Evolutionary conservation across 768 basidiomycete genomes (phyloP), one percentile per base, ranked within the genome.

Genomic region (Erythrobasidium yunnanense): DNA sequence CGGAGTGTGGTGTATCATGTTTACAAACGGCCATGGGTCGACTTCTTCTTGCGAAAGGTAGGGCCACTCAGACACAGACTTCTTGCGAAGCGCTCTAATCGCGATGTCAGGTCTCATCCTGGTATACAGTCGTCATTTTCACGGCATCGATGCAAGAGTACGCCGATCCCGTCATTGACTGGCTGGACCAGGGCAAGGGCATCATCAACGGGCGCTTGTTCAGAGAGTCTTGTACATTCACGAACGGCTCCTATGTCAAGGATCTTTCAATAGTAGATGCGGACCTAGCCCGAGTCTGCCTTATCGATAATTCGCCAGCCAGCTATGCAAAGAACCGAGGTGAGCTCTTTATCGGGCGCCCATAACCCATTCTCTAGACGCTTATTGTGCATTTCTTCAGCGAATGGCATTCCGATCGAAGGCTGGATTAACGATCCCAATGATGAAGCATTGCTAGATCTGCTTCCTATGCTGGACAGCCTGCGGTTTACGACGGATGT

Each of bases 81-180:
- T 1, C 2, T 3, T 13, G 6, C 2, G 6, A n/a, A n/a, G 11
- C 38, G n/a, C 11, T n/a, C 11, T 11, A 42, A 42, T 42, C 11
- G 11, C 38, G 11, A 11, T 42, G 11, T 42, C 71, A 97, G 92
- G 93, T 96, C 42, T 92, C 95, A 30, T 81, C 85, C 25, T 99
- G 95, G 95, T 99, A 99, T 78, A 97, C 92, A 1, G 83, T 99
- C 67, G 91, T 99, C 57, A 90, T 99, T 69, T 99, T 93, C 78
- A 99, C 95, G 32, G 95, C 95, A 5, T 96, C 93, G 7, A 90
- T 99, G 88, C 87, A 91, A 74, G 95, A 99, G 77, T 99, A 99
- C 76, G 95, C 95, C 68, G 95, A 99, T 79, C 95, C 95, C 0
- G 92, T 99, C 29, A 99, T 99, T 71, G 95, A 99, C 77, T 99